Evolutionary conservation across 2,329 filamentous ascomycete genomes (phyloP).

Genomic region (Juglanconis juglandina): DNA sequence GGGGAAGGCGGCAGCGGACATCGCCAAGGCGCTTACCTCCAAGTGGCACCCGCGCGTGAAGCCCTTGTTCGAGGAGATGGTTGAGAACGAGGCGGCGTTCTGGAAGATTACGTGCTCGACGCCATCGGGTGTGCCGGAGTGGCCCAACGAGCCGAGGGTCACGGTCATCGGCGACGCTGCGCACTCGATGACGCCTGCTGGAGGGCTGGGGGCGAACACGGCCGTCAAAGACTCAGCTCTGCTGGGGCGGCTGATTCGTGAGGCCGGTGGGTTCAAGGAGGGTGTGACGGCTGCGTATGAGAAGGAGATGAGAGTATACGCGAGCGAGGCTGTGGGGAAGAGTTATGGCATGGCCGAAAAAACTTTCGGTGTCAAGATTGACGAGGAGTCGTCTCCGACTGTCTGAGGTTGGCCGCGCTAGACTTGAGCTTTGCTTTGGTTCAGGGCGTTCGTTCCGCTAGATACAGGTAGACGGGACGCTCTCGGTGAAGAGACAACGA

Average conservation of each 20-base stretch:
- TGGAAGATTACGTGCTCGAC: slow-evolving; percentile 65
- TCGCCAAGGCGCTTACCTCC: slow-evolving; percentile 52
- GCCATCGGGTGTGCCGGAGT: slow-evolving; percentile 57
- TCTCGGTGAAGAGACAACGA: no score
- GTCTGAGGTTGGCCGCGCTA: neutral
- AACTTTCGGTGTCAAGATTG: slow-evolving; percentile 44
- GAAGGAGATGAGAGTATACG: slow-evolving; percentile 59
- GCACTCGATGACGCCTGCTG: slow-evolving; percentile 57
- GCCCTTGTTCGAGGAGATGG: slow-evolving; percentile 57
- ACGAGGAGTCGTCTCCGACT: slow-evolving; percentile 33
- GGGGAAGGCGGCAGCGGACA: slow-evolving; percentile 52
- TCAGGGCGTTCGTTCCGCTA: no score
- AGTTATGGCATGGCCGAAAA: slow-evolving; percentile 49
- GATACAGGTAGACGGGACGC: no score
- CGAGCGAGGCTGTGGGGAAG: slow-evolving; percentile 48
- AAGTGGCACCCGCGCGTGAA: slow-evolving; percentile 55
- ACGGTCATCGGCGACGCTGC: slow-evolving; percentile 57
- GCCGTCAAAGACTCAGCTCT: slow-evolving; percentile 53
- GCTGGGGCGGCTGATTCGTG: slow-evolving; percentile 47
- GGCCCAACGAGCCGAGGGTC: slow-evolving; percentile 55
- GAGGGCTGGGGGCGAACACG: slow-evolving; percentile 56
- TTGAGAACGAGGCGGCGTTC: slow-evolving; percentile 55
- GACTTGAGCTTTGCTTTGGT: neutral
- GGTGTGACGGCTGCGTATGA: slow-evolving; percentile 57
- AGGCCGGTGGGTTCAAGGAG: slow-evolving; percentile 52